These are phyloP conservation scores for Didymella arachidicola DNA, from an alignment of 2,329 filamentous ascomycete genomes.

Conservation along the genomic window DNA sequence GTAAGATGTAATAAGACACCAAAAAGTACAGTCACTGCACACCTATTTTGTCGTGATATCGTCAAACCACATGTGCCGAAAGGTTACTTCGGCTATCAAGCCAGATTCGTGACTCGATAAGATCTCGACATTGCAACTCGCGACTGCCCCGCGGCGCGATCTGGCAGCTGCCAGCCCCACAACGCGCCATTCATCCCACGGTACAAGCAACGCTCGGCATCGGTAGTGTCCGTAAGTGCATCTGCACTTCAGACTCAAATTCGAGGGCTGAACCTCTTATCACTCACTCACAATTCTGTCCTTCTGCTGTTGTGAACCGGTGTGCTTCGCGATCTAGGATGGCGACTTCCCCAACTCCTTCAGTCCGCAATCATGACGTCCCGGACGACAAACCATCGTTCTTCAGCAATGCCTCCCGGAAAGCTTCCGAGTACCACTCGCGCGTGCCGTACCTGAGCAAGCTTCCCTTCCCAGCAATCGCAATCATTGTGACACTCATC, in stretches of 20 bases:
- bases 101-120: conserved; percentile 13
- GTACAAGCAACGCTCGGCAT: conserved; percentile 13
- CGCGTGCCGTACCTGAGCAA: conserved; percentile 63
- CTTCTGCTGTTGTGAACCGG: neutral
- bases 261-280: neutral
- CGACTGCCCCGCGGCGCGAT: conserved; percentile 29
- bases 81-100: neutral
- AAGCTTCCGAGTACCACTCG: conserved; percentile 58
- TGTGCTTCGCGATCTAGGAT: neutral
- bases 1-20: conserved; percentile 45
- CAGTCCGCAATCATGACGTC: conserved; percentile 1
- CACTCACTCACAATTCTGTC: neutral
- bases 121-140: conserved; percentile 28
- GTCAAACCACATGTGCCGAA: neutral
- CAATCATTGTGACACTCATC: conserved; percentile 63
- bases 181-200: conserved; percentile 28
- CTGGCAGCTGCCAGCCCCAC: conserved; percentile 16
- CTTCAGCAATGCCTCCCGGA: conserved; percentile 37
- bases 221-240: conserved; percentile 11
- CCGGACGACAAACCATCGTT: conserved; percentile 25
- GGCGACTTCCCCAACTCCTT: neutral
- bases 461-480: conserved; percentile 64
- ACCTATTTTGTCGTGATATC: neutral
- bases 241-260: neutral
- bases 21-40: too few species aligned